Percentiles rank a stretch among this genome's conserved stretches.
Conservation (phyloP, 208 protist genomes). For the Wallacemonas sp. region DNA sequence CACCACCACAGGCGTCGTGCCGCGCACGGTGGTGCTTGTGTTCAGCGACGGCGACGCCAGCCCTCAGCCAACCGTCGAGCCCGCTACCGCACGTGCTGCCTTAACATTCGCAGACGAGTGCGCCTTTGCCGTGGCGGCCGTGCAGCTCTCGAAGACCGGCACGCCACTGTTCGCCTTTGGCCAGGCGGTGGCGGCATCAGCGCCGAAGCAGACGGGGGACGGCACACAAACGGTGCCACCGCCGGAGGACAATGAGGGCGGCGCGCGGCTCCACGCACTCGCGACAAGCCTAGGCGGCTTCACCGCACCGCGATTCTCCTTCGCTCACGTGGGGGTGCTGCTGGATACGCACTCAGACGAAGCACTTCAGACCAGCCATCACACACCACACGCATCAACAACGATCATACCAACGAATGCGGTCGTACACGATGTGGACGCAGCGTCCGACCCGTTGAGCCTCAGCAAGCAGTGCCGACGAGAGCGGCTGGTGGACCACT, state of each 20-base stretch:
- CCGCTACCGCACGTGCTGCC: background rate
- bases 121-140: conserved; percentile 48
- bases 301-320: conserved; percentile 23
- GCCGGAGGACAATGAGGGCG: background rate
- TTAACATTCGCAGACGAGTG: conserved; percentile 62
- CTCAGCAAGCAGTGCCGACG: conserved; percentile 13
- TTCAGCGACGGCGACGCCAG: conserved; percentile 51
- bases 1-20: background rate
- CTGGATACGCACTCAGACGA: conserved; percentile 14
- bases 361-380: background rate
- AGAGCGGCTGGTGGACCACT: conserved; percentile 60
- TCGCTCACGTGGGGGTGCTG: conserved; percentile 29
- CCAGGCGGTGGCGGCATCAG: conserved; percentile 9
- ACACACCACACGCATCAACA: background rate
- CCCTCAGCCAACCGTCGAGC: background rate
- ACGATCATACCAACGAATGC: background rate
- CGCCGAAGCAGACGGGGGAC: no score
- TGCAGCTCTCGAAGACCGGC: conserved; percentile 29
- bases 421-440: conserved; percentile 3
- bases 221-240: background rate
- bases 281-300: conserved; percentile 38
- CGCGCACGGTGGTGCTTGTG: conserved; percentile 28
- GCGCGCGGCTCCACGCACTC: conserved; percentile 30
- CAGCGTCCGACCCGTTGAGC: background rate
- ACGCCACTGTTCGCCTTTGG: conserved; percentile 58